Evolutionary conservation across 352 stramenopile genomes (phyloP).

Genomic region (Pilasporangium apinafurcum): DNA sequence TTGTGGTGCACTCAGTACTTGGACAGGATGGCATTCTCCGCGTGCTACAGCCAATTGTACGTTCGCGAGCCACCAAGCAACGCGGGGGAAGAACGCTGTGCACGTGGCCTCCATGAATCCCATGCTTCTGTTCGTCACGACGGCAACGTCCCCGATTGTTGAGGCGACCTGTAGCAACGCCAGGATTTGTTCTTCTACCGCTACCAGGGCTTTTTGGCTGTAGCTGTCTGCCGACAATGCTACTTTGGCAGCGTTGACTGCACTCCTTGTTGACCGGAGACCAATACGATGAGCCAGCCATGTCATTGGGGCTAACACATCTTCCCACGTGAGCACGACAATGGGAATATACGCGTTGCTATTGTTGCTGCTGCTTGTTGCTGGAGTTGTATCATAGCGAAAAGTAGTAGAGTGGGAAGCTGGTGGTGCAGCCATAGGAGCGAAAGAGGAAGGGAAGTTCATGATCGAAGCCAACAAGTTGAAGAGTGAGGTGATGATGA

Average conservation of each 20-base stretch:
- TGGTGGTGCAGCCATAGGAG: no score
- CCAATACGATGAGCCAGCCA: conserved; percentile 30
- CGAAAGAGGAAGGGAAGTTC: no score
- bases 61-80: conserved; percentile 27
- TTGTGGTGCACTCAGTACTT: conserved; percentile 28
- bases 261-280: conserved; percentile 21
- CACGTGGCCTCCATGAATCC: conserved; percentile 43
- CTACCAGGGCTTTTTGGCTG: conserved; percentile 37
- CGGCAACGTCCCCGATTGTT: conserved; percentile 31
- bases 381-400: no score
- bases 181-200: conserved; percentile 46
- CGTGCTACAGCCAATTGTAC: no score
- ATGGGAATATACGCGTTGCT: no score
- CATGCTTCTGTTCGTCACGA: conserved; percentile 35
- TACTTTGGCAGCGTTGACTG: conserved; percentile 20
- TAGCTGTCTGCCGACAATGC: conserved; percentile 29
- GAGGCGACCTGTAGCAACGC: conserved; percentile 30
- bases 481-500: no score
- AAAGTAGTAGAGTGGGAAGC: no score
- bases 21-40: no score
- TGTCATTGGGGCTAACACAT: conserved; percentile 43
- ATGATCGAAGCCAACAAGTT: no score
- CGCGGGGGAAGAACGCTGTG: conserved; percentile 39
- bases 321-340: conserved; percentile 58
- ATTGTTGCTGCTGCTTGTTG: no score